Evolutionary conservation across 352 stramenopile species (phyloP), one percentile per base, ranked within the genome.

Genomic region (Phytophthora colocasiae): DNA sequence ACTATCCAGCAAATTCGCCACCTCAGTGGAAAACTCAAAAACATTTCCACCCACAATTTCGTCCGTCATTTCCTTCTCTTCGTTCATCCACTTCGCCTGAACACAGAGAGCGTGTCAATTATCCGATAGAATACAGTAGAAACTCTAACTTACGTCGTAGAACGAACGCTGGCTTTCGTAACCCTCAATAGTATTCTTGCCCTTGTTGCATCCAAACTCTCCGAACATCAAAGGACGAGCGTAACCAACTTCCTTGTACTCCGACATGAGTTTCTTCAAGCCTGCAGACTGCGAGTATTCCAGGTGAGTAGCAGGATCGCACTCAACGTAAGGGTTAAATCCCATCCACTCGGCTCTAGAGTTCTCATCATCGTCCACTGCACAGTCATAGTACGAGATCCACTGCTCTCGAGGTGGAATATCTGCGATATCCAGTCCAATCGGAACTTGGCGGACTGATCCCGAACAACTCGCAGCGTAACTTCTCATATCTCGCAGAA

Each of bases 151-250:
- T 70, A 80, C 78, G 31, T 91, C 80, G 36, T 78, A 78, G 55
- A 90, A 91, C n/a, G 56, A 61, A 38, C 85, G 85, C 70, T 92
- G 83, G 50, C 80, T 88, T 44, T 87, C 76, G 56, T 74, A 93
- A 12, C 80, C 81, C 6, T 43, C 38, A 14, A 43, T 43, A 8
- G 87, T 95, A 54, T 91, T 91, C 4, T 38, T 50, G 12, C 82
- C 81, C 8, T 78, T 73, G 66, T 91, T 92, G 67, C 85, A 95
- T 19, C 85, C 87, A 60, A 88, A 95, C 63, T 95, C 87, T 32
- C 81, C 80, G 56, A 93, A 89, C 73, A 95, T 88, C 29, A 93
- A 57, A 1, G 82, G 81, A 1, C 75, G 76, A 38, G 77, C 69
- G 59, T 90, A 90, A 0, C 59, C 66, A 15, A 78, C 59, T 1